phyloP scores from a whole-genome alignment of 345 rosid genomes.

The Arabis alpina region DNA sequence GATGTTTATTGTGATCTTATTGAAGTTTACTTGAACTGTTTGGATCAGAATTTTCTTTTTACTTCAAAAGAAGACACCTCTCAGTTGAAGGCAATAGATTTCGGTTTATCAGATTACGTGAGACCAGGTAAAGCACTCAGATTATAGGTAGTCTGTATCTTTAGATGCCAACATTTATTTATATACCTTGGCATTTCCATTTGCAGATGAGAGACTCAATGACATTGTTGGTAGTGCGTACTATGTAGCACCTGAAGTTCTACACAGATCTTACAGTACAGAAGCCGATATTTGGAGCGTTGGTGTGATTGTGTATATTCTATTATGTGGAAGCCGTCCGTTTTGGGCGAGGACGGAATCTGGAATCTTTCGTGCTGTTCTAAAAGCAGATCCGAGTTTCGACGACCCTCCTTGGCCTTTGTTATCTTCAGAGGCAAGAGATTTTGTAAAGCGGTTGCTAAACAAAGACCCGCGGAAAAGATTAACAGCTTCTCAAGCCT shows the following conservation, averaged over 20 bases:
- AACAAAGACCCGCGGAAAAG: constrained; percentile 96
- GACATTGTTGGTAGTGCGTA: constrained; percentile 98
- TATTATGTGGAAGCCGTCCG: constrained; percentile 94
- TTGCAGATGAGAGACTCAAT: constrained; percentile 91
- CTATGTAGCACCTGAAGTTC: constrained; percentile 98
- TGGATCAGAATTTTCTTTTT: constrained; percentile 86
- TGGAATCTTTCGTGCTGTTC: constrained; percentile 90
- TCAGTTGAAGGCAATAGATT: constrained; percentile 88
- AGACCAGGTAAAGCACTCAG: constrained; percentile 76
- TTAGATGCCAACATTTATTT: neutral
- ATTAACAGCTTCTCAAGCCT: constrained; percentile 96
- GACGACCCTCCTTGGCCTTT: constrained; percentile 95
- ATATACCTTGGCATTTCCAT: neutral
- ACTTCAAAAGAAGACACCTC: constrained; percentile 82
- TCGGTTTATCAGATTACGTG: constrained; percentile 95
- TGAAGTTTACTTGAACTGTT: constrained; percentile 39
- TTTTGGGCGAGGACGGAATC: constrained; percentile 98
- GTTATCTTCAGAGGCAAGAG: constrained; percentile 82
- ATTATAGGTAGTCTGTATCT: constrained; percentile 57
- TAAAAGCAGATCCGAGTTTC: constrained; percentile 93
- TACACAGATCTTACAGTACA: constrained; percentile 84
- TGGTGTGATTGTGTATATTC: constrained; percentile 92
- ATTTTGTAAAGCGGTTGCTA: constrained; percentile 79
- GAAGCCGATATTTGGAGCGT: constrained; percentile 99
- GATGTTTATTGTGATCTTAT: constrained; percentile 9